These are phyloP conservation scores for Sporothrix dimorphospora DNA, from an alignment of 2,329 filamentous ascomycete genomes.

Conservation along the genomic window DNA sequence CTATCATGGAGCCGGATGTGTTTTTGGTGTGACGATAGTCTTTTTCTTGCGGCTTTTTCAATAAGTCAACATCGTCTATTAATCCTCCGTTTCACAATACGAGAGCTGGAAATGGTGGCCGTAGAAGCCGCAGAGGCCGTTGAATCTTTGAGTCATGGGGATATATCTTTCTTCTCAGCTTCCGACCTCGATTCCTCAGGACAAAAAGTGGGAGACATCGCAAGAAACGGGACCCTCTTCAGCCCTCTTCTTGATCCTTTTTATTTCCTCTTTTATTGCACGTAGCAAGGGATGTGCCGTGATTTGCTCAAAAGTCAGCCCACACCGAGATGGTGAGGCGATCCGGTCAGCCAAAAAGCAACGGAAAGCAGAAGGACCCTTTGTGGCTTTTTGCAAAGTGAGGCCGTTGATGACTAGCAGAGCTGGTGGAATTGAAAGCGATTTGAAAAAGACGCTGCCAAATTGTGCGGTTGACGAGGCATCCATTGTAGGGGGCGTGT, in stretches of 20 bases:
- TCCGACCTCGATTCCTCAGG: neutral
- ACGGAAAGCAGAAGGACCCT: neutral
- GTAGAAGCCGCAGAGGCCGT: neutral
- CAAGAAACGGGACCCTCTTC: neutral
- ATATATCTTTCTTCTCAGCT: neutral
- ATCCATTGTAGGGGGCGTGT: neutral
- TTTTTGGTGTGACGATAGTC: neutral
- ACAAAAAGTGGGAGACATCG: neutral
- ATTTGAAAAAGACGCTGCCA: neutral
- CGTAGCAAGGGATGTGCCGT: neutral
- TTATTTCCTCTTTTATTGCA: conserved; percentile 7
- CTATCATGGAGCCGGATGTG: too few relatives aligned
- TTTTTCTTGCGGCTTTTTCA: conserved; percentile 2
- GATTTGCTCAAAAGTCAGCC: neutral
- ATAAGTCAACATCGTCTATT: neutral
- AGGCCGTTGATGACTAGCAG: neutral
- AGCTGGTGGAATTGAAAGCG: neutral
- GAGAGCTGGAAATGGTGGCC: neutral
- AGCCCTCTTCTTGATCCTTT: neutral
- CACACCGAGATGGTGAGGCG: conserved; percentile 3
- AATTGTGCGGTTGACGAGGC: neutral
- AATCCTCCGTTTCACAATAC: conserved; percentile 22
- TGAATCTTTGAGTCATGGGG: neutral
- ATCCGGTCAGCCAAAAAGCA: neutral
- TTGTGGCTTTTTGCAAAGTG: neutral